Percentiles rank a stretch among this genome's conserved stretches.
Conservation (phyloP, 257 asterid species). For the Echium plantagineum region DNA sequence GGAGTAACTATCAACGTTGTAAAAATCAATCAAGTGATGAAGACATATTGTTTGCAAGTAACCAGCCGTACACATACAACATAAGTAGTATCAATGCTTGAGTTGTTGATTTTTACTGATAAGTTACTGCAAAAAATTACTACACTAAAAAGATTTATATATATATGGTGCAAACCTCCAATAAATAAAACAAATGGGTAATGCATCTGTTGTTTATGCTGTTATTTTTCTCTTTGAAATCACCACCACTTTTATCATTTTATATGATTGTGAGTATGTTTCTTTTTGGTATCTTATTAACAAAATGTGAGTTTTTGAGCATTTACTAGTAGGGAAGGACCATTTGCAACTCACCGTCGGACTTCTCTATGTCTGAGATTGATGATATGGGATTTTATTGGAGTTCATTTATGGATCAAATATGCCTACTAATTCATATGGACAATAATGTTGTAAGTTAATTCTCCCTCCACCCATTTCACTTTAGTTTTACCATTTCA, state of each 20-base stretch:
- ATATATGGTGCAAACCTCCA: neutral
- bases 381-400: too few relatives aligned
- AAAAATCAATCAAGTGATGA: neutral
- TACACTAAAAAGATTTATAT: neutral
- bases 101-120: neutral
- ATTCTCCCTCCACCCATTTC: too few relatives aligned
- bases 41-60: neutral
- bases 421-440: too few relatives aligned
- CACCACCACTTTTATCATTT: too few relatives aligned
- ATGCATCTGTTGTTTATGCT: neutral
- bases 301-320: too few relatives aligned
- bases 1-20: slow-evolving; percentile 2
- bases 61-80: neutral
- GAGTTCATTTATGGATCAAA: too few relatives aligned
- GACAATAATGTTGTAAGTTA: too few relatives aligned
- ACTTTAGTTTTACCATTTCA: too few relatives aligned
- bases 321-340: neutral
- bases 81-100: neutral
- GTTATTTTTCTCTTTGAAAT: too few relatives aligned
- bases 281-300: too few relatives aligned
- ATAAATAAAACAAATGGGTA: neutral
- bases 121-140: neutral
- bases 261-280: too few relatives aligned
- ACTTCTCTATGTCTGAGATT: neutral
- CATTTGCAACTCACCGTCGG: neutral